Conservation (phyloP, 2,329 filamentous ascomycete genomes). For the Cordyceps pruinosa region DNA sequence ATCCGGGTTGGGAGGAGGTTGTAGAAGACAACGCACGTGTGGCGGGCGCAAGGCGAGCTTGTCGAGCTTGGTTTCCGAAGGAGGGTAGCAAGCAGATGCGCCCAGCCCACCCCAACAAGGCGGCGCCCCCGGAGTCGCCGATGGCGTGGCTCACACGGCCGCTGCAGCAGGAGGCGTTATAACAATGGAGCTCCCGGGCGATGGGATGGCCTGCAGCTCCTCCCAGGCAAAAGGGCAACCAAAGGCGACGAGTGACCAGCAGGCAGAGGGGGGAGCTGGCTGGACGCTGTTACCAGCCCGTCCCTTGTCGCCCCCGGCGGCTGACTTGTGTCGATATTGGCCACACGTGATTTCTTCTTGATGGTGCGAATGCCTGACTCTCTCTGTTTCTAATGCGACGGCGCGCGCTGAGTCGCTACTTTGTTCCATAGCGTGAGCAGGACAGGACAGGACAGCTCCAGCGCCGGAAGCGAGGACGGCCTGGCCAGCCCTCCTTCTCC, state of each 20-base stretch:
- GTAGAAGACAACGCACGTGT: background rate
- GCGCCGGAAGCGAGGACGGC: too few relatives aligned
- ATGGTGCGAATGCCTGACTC: background rate
- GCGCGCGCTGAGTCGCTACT: too few relatives aligned
- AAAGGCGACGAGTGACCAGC: too few relatives aligned
- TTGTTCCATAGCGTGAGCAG: too few relatives aligned
- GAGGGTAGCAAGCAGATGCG: too few relatives aligned
- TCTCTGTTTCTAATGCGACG: background rate
- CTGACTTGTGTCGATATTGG: too few relatives aligned
- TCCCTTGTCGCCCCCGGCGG: background rate
- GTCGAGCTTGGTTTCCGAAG: too few relatives aligned
- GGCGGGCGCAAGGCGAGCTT: background rate
- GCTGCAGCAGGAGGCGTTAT: background rate
- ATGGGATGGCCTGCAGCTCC: background rate
- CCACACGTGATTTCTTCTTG: background rate
- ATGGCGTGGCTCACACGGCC: slow-evolving; percentile 6
- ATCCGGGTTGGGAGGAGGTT: background rate
- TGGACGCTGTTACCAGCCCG: background rate
- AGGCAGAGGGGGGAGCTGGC: too few relatives aligned
- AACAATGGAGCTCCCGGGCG: slow-evolving; percentile 4
- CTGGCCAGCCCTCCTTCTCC: background rate
- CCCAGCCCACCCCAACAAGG: background rate
- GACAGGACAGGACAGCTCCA: too few relatives aligned
- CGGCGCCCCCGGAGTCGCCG: slow-evolving; percentile 7
- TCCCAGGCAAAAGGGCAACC: background rate